phyloP scores from a whole-genome alignment of 768 basidiomycete genomes.

The Sporobolomyces roseus region DNA sequence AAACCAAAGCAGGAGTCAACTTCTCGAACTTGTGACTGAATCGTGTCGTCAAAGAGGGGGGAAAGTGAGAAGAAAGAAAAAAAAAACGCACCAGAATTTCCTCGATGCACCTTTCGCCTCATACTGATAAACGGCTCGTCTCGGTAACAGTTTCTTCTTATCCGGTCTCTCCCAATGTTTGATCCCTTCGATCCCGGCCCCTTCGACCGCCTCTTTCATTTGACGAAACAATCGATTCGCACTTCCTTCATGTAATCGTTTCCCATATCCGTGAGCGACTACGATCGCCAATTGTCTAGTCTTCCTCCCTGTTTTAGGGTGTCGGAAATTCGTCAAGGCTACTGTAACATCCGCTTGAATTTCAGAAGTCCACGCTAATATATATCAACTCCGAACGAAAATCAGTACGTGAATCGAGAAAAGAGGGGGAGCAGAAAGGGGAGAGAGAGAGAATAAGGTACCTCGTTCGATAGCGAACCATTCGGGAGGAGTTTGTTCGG shows the following conservation, averaged over 20 bases:
- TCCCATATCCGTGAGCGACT: conserved; percentile 38
- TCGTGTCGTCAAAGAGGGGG: too few species aligned
- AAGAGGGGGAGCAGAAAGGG: too few species aligned
- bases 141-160: conserved; percentile 20
- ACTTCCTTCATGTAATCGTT: conserved; percentile 18
- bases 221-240: conserved; percentile 28
- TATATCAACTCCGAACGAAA: neutral
- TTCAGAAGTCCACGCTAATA: conserved; percentile 38
- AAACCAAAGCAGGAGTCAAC: too few species aligned
- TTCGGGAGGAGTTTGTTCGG: conserved; percentile 28
- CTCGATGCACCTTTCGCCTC: conserved; percentile 11
- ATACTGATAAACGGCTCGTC: conserved; percentile 30
- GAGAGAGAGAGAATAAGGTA: too few species aligned
- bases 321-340: conserved; percentile 29
- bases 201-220: conserved; percentile 21
- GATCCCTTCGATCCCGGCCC: conserved; percentile 8
- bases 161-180: conserved; percentile 37
- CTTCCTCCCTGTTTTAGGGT: conserved; percentile 22
- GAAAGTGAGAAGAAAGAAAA: too few species aligned
- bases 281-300: conserved; percentile 34
- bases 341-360: conserved; percentile 37
- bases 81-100: conserved; percentile 29
- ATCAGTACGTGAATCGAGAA: neutral
- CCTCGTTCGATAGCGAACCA: neutral
- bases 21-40: too few species aligned